Evolutionary conservation across 495 filamentous ascomycete species (phyloP).

Genomic region (Neurospora tetrasperma): DNA sequence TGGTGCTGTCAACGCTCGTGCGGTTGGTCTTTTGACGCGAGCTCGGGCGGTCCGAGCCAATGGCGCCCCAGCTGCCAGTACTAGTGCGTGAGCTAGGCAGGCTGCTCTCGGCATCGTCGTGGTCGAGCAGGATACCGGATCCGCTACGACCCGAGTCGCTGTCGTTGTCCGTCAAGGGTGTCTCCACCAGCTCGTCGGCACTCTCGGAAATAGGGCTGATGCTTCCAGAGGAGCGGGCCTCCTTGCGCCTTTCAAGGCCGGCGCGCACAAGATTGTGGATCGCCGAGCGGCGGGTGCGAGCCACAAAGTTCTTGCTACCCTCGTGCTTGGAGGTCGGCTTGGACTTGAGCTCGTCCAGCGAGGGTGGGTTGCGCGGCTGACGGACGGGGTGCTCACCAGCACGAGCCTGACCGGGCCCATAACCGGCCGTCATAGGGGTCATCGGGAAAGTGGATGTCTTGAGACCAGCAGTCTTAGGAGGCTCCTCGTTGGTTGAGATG

Average conservation of each 20-base stretch:
- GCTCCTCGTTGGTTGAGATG: constrained; percentile 41
- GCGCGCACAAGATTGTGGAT: constrained; percentile 86
- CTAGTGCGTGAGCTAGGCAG: constrained; percentile 70
- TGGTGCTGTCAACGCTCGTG: constrained; percentile 52
- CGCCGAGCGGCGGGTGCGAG: constrained; percentile 84
- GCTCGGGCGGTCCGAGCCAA: constrained; percentile 66
- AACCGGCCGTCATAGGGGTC: constrained; percentile 70
- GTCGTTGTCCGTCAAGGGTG: constrained; percentile 65
- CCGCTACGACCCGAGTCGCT: constrained; percentile 69
- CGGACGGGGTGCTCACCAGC: constrained; percentile 91
- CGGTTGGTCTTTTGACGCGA: constrained; percentile 50
- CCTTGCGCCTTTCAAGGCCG: constrained; percentile 74
- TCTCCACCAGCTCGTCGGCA: constrained; percentile 63
- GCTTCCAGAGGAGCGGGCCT: constrained; percentile 55
- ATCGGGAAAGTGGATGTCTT: constrained; percentile 68
- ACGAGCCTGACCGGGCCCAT: constrained; percentile 85
- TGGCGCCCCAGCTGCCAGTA: constrained; percentile 60
- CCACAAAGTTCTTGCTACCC: constrained; percentile 96
- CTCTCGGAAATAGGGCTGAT: constrained; percentile 81
- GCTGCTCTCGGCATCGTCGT: constrained; percentile 58
- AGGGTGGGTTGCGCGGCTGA: constrained; percentile 86
- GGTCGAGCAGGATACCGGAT: constrained; percentile 56
- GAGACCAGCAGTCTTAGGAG: constrained; percentile 54
- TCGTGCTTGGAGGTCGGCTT: constrained; percentile 91
- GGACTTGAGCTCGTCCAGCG: constrained; percentile 79